Evolutionary conservation across 1,284 basidiomycete genomes (phyloP).

Genomic region (Apiotrichum porosum): DNA sequence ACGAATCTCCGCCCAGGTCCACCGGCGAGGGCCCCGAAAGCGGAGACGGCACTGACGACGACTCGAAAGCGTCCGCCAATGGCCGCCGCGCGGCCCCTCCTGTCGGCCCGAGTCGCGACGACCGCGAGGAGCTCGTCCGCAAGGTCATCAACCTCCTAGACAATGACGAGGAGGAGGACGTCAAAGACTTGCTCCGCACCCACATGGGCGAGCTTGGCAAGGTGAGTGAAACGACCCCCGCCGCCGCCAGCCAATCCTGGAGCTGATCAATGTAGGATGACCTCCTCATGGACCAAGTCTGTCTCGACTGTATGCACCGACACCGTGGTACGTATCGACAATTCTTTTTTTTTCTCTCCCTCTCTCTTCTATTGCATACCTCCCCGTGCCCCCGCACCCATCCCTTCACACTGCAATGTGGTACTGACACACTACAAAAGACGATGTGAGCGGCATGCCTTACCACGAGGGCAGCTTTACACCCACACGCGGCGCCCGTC

Average conservation of each 20-base stretch:
- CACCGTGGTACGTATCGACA: constrained; percentile 54
- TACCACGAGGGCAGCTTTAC: constrained; percentile 42
- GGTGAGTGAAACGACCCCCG: constrained; percentile 41
- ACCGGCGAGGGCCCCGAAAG: neutral
- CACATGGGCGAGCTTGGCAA: constrained; percentile 69
- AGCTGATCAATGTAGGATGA: constrained; percentile 34
- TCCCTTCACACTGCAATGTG: no score
- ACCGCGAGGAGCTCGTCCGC: constrained; percentile 56
- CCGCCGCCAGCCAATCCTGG: no score
- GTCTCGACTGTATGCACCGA: constrained; percentile 48
- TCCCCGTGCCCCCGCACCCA: neutral
- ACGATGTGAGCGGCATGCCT: constrained; percentile 43
- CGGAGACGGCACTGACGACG: neutral
- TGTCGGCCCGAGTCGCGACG: constrained; percentile 15
- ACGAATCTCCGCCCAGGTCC: no score
- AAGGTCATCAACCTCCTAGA: constrained; percentile 66
- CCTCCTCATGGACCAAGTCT: constrained; percentile 47
- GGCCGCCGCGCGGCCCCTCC: neutral
- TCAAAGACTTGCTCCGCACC: constrained; percentile 67
- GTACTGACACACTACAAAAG: constrained; percentile 23
- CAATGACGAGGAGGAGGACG: constrained; percentile 76
- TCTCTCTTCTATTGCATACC: neutral
- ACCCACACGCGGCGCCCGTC: constrained; percentile 28
- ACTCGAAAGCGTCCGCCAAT: constrained; percentile 1
- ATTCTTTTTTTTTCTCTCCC: no score